These are phyloP conservation scores for Claviceps pazoutovae DNA, from an alignment of 2,329 filamentous ascomycete genomes.

Conservation along the genomic window DNA sequence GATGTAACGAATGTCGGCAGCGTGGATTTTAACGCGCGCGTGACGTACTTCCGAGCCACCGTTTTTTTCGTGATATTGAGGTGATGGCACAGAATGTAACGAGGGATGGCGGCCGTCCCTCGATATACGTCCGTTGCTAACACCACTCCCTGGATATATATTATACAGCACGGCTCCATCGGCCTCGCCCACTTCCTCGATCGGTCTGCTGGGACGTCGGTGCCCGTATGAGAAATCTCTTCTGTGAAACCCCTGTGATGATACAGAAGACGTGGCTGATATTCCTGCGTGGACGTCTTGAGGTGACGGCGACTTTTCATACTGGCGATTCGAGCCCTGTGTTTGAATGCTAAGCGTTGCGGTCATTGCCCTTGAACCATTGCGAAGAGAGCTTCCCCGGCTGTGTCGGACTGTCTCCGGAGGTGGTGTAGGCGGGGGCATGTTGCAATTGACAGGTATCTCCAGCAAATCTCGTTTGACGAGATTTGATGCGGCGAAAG, in stretches of 20 bases:
- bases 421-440: slow-evolving; percentile 96
- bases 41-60: slow-evolving; percentile 65
- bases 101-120: slow-evolving; percentile 18
- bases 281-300: slow-evolving; percentile 22
- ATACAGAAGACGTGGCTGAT: slow-evolving; percentile 30
- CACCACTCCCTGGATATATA: slow-evolving; percentile 36
- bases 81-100: slow-evolving; percentile 24
- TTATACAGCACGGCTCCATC: slow-evolving; percentile 61
- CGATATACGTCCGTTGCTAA: slow-evolving; percentile 23
- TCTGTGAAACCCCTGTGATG: slow-evolving; percentile 30
- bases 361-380: slow-evolving; percentile 45
- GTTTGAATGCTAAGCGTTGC: slow-evolving; percentile 49
- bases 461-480: slow-evolving; percentile 78
- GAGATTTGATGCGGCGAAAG: slow-evolving; percentile 83
- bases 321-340: slow-evolving; percentile 36
- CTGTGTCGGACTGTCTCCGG: slow-evolving; percentile 68
- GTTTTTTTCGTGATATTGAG: slow-evolving; percentile 66
- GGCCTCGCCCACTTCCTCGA: slow-evolving; percentile 42
- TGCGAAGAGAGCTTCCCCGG: slow-evolving; percentile 47
- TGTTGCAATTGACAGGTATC: slow-evolving; percentile 61
- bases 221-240: slow-evolving; percentile 20
- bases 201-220: slow-evolving; percentile 16
- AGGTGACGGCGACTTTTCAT: slow-evolving; percentile 40
- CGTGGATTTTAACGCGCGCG: slow-evolving; percentile 85
- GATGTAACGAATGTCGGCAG: slow-evolving; percentile 82